Conservation (phyloP, 257 asterid genomes). For the Solanum bukasovii region DNA sequence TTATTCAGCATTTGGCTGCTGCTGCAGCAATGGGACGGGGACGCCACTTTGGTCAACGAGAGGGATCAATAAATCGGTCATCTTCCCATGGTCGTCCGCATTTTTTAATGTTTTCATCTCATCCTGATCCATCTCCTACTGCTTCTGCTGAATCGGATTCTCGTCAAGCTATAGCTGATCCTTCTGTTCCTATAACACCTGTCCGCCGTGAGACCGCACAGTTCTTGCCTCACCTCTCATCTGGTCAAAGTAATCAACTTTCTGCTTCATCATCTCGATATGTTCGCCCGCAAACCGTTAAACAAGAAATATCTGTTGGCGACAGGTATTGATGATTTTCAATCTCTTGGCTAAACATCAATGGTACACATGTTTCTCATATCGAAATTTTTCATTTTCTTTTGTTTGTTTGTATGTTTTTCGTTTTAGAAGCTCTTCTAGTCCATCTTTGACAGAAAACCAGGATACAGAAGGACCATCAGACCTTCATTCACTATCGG, state of each 20-base stretch:
- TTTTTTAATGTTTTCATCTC: constrained; percentile 39
- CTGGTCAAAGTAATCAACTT: constrained; percentile 23
- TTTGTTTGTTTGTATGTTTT: neutral
- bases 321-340: constrained; percentile 33
- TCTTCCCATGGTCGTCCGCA: constrained; percentile 51
- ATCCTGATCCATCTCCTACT: constrained; percentile 36
- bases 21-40: constrained; percentile 91
- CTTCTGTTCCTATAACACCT: constrained; percentile 4
- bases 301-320: constrained; percentile 19
- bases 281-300: constrained; percentile 9
- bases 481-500: constrained; percentile 55
- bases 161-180: constrained; percentile 22
- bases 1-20: constrained; percentile 85
- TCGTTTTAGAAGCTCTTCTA: constrained; percentile 32
- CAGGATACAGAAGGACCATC: constrained; percentile 73
- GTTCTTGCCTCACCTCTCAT: constrained; percentile 9
- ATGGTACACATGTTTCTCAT: neutral
- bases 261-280: constrained; percentile 50
- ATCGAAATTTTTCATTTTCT: neutral
- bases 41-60: constrained; percentile 54
- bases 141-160: constrained; percentile 31
- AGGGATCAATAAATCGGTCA: constrained; percentile 43
- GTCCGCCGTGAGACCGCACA: constrained; percentile 15
- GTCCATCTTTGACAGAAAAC: constrained; percentile 30
- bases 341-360: neutral